Evolutionary conservation across 164 flowering plant species (phyloP).

Genomic region (Piper betle): DNA sequence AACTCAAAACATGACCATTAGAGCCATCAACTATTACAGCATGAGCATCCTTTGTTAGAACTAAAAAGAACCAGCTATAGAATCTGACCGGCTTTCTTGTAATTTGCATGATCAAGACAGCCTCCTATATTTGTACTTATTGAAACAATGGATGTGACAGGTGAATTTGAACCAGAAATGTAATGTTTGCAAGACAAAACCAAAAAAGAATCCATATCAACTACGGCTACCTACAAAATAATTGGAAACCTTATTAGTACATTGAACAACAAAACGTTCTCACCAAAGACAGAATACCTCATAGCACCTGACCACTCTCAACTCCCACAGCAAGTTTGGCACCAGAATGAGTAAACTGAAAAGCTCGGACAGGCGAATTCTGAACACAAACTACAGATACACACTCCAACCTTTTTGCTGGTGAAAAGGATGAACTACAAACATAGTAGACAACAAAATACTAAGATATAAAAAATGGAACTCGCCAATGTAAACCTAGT

Average conservation of each 20-base stretch:
- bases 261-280: background rate
- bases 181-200: conserved; percentile 36
- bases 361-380: conserved; percentile 42
- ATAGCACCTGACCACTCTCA: conserved; percentile 53
- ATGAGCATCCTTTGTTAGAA: conserved; percentile 53
- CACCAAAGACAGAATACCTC: background rate
- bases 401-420: conserved; percentile 33
- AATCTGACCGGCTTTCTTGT: background rate
- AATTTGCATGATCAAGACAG: conserved; percentile 11
- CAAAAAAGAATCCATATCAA: conserved; percentile 41
- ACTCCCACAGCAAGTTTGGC: conserved; percentile 67
- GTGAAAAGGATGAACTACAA: conserved; percentile 28
- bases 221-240: conserved; percentile 51
- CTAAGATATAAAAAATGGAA: background rate
- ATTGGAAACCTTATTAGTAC: background rate
- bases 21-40: conserved; percentile 30
- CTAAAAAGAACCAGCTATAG: conserved; percentile 25
- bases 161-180: conserved; percentile 26
- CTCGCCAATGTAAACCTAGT: too few species aligned
- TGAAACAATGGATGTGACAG: conserved; percentile 35
- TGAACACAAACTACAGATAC: conserved; percentile 40
- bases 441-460: background rate
- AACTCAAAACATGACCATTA: conserved; percentile 31
- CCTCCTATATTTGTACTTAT: conserved; percentile 21
- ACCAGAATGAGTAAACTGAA: conserved; percentile 40